phyloP scores from a whole-genome alignment of 495 filamentous ascomycete genomes.

The Rhypophila decipiens region DNA sequence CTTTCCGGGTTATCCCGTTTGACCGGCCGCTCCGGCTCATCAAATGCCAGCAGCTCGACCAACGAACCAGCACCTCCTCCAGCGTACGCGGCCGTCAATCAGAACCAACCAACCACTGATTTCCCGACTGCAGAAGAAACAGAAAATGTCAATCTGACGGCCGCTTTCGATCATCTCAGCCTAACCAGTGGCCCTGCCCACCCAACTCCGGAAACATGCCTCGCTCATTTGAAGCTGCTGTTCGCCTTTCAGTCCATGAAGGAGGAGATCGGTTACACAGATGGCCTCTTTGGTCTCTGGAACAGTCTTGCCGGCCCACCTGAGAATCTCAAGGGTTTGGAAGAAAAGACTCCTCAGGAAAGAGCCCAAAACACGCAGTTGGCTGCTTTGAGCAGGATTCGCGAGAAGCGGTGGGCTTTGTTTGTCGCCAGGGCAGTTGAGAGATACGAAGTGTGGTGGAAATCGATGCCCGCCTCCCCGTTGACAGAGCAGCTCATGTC shows the following conservation, averaged over 20 bases:
- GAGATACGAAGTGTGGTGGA: conserved; percentile 71
- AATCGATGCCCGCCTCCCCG: conserved; percentile 22
- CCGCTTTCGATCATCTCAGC: conserved; percentile 35
- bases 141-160: conserved; percentile 25
- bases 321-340: conserved; percentile 10
- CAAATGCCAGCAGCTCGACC: not conserved
- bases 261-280: conserved; percentile 55
- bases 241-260: conserved; percentile 62
- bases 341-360: conserved; percentile 19
- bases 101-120: not conserved
- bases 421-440: conserved; percentile 69
- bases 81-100: conserved; percentile 1
- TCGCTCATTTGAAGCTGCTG: conserved; percentile 73
- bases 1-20: not conserved
- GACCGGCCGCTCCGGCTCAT: not conserved
- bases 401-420: conserved; percentile 76
- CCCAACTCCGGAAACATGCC: conserved; percentile 43
- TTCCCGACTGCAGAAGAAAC: not conserved
- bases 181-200: conserved; percentile 18
- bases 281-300: conserved; percentile 59
- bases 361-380: conserved; percentile 20
- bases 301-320: conserved; percentile 40
- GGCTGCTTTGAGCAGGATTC: conserved; percentile 42
- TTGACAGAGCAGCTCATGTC: conserved; percentile 30
- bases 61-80: not conserved